Conservation (phyloP, 2,329 filamentous ascomycete genomes). For the Aureobasidium sp. region DNA sequence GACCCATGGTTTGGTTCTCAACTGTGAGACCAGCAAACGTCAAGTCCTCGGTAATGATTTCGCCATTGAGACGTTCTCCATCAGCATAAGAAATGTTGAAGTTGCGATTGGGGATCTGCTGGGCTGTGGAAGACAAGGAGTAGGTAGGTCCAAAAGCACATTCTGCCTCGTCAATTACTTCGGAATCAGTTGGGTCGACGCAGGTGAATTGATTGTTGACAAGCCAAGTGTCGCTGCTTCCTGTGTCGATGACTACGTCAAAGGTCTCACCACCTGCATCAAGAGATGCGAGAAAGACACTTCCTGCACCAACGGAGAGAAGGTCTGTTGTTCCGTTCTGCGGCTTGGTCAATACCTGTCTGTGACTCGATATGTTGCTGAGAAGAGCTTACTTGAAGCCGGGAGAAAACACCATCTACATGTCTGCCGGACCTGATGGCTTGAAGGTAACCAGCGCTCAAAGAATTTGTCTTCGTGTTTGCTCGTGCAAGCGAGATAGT, state of each 20-base stretch:
- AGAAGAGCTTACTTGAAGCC: background rate
- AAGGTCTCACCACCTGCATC: slow-evolving; percentile 25
- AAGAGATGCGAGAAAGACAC: slow-evolving; percentile 24
- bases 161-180: slow-evolving; percentile 12
- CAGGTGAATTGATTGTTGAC: slow-evolving; percentile 28
- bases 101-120: slow-evolving; percentile 30
- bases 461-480: background rate
- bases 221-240: slow-evolving; percentile 41
- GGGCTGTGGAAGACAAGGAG: slow-evolving; percentile 26
- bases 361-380: rapidly evolving
- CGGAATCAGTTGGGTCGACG: slow-evolving; percentile 18
- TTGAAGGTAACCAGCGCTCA: slow-evolving; percentile 1
- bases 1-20: slow-evolving; percentile 36
- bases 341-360: background rate
- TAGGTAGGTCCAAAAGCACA: slow-evolving; percentile 27
- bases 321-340: slow-evolving; percentile 5
- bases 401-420: slow-evolving; percentile 6
- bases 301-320: slow-evolving; percentile 18
- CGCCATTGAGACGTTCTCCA: slow-evolving; percentile 32
- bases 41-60: slow-evolving; percentile 33
- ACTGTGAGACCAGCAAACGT: slow-evolving; percentile 40
- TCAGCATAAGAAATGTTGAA: slow-evolving; percentile 39
- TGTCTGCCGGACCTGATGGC: background rate
- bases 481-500: background rate
- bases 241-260: slow-evolving; percentile 37